These are phyloP conservation scores for Magnusiomyces sp. DNA, from an alignment of 1,139 yeast species.

Conservation along the genomic window DNA sequence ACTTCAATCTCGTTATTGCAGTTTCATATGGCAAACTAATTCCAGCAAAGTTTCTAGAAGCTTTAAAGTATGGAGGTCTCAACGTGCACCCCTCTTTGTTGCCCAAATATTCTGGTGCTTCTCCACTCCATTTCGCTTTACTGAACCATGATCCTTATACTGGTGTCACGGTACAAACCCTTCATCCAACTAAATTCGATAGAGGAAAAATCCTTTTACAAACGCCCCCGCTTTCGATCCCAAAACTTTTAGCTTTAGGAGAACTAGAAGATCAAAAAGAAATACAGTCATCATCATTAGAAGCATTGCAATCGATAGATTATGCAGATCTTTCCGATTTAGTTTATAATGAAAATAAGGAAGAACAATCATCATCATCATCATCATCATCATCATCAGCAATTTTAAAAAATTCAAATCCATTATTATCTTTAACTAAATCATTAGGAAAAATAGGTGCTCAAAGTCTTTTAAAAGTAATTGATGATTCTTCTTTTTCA, in stretches of 20 bases:
- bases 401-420: constrained; percentile 12
- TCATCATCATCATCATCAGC: too few species aligned
- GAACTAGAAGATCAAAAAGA: background rate
- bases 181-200: constrained; percentile 84
- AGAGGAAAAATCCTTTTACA: constrained; percentile 52
- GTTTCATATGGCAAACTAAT: constrained; percentile 83
- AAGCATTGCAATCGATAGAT: too few species aligned
- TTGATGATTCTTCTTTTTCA: constrained; percentile 27
- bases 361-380: too few species aligned
- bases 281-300: too few species aligned
- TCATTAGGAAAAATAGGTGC: constrained; percentile 57
- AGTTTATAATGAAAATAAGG: too few species aligned
- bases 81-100: constrained; percentile 90
- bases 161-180: constrained; percentile 83
- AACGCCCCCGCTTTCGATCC: constrained; percentile 4
- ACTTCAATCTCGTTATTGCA: constrained; percentile 65
- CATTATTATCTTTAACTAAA: constrained; percentile 36
- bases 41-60: constrained; percentile 48
- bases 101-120: constrained; percentile 79
- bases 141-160: constrained; percentile 54
- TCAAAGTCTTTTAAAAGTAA: constrained; percentile 40
- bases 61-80: constrained; percentile 55
- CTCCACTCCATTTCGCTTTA: constrained; percentile 80
- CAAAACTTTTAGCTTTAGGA: background rate
- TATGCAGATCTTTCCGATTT: too few species aligned